Evolutionary conservation across 176 grass and related monocot species (phyloP).

Genomic region (Oryza rufipogon): DNA sequence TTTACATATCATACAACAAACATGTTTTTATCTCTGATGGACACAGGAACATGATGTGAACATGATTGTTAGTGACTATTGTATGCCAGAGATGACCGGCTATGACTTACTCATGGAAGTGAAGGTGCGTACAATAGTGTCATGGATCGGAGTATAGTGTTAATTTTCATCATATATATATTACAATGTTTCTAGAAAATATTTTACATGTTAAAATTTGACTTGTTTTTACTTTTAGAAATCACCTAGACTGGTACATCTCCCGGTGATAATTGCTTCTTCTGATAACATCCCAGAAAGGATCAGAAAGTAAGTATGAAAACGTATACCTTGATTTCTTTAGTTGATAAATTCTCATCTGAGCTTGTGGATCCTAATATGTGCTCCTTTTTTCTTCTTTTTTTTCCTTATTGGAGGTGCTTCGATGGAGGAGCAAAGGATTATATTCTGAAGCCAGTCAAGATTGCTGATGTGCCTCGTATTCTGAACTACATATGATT

Average conservation of each 20-base stretch:
- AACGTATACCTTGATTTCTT: neutral
- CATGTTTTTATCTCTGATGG: neutral
- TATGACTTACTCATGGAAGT: neutral
- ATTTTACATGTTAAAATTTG: neutral
- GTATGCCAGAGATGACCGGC: neutral
- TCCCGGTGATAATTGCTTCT: slow-evolving; percentile 1
- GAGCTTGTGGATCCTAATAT: neutral
- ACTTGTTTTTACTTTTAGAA: neutral
- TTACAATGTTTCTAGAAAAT: neutral
- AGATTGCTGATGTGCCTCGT: neutral
- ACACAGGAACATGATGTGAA: slow-evolving; percentile 9
- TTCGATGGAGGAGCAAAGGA: slow-evolving; percentile 13
- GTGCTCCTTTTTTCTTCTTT: neutral
- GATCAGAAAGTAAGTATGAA: neutral
- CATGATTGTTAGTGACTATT: neutral
- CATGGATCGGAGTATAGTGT: neutral
- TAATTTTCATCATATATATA: neutral
- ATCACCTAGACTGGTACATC: neutral
- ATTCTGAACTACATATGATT: neutral
- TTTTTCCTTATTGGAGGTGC: neutral
- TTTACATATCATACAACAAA: neutral
- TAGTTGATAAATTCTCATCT: neutral
- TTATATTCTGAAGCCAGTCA: neutral
- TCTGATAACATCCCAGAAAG: slow-evolving; percentile 5
- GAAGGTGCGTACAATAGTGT: neutral